A percentile compares a stretch with the other conserved stretches of the same genome.
phyloP scores from a whole-genome alignment of 352 stramenopile species.

The Phytopythium cucurbitacearum region DNA sequence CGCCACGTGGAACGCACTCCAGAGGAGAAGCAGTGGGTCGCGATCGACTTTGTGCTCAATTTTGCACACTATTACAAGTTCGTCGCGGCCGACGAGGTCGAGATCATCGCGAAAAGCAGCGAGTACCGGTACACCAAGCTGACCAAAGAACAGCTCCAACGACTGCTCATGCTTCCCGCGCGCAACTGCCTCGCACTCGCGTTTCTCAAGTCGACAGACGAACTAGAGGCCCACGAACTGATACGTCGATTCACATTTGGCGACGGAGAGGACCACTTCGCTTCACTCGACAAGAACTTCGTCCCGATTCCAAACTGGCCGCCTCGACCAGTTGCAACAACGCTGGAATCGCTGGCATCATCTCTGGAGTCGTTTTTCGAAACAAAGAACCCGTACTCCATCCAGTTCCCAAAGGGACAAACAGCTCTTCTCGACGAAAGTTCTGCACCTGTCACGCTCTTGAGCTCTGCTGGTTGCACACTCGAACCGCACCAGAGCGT shows the following conservation, averaged over 20 bases:
- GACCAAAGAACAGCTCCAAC: slow-evolving; percentile 39
- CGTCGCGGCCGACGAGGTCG: slow-evolving; percentile 39
- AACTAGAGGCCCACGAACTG: slow-evolving; percentile 53
- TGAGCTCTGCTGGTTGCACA: slow-evolving; percentile 40
- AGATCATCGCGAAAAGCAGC: slow-evolving; percentile 48
- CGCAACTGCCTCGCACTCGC: slow-evolving; percentile 66
- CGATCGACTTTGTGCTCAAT: slow-evolving; percentile 55
- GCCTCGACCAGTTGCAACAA: slow-evolving; percentile 7
- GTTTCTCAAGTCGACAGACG: slow-evolving; percentile 56
- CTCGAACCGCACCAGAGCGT: slow-evolving; percentile 56
- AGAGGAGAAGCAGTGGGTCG: slow-evolving; percentile 69
- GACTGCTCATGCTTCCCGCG: slow-evolving; percentile 46
- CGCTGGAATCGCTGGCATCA: neutral
- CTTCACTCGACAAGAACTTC: slow-evolving; percentile 37
- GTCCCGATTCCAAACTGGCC: slow-evolving; percentile 1
- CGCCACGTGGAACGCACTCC: slow-evolving; percentile 31
- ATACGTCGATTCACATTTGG: slow-evolving; percentile 70
- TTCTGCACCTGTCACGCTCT: slow-evolving; percentile 17
- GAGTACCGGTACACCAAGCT: slow-evolving; percentile 49
- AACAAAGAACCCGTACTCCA: too few species aligned
- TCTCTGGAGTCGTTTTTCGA: neutral
- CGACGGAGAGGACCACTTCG: slow-evolving; percentile 62
- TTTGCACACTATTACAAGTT: slow-evolving; percentile 72
- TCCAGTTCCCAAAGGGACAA: too few species aligned
- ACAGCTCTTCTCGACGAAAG: slow-evolving; percentile 33